These are phyloP conservation scores for Heritiera littoralis DNA, from an alignment of 345 rosid genomes.

Conservation along the genomic window DNA sequence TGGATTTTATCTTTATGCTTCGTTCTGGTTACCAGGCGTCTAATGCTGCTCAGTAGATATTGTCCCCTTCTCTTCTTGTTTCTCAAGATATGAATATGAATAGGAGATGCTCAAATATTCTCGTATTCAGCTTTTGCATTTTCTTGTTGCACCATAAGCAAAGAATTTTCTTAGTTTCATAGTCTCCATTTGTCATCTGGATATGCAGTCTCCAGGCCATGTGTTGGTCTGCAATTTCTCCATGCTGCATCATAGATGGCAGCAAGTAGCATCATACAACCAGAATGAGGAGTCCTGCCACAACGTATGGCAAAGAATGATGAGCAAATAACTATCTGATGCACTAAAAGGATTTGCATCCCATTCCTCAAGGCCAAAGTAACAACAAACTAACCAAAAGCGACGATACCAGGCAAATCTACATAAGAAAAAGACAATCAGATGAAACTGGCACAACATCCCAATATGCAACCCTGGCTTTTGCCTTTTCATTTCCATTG, in stretches of 20 bases:
- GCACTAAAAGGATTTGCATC: neutral
- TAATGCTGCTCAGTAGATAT: neutral
- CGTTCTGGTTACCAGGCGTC: neutral
- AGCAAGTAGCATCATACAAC: neutral
- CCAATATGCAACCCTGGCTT: neutral
- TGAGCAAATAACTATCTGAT: neutral
- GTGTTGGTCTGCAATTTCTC: neutral
- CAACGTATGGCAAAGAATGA: neutral
- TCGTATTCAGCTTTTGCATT: neutral
- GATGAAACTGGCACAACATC: neutral
- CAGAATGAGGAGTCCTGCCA: neutral
- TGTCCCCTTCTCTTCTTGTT: neutral
- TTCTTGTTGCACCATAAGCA: neutral
- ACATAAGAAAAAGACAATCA: neutral
- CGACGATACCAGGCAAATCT: neutral
- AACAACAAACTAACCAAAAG: neutral
- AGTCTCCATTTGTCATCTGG: neutral
- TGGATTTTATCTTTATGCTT: neutral
- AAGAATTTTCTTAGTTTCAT: neutral
- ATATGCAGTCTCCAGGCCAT: neutral
- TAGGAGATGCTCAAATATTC: neutral
- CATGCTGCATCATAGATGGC: no score
- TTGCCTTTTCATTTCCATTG: neutral
- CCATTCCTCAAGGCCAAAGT: neutral
- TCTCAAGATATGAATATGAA: neutral